A percentile compares a stretch with the other conserved stretches of the same genome.
These are phyloP conservation scores for Pythium aquatile DNA, from an alignment of 352 stramenopile genomes.

Conservation along the genomic window DNA sequence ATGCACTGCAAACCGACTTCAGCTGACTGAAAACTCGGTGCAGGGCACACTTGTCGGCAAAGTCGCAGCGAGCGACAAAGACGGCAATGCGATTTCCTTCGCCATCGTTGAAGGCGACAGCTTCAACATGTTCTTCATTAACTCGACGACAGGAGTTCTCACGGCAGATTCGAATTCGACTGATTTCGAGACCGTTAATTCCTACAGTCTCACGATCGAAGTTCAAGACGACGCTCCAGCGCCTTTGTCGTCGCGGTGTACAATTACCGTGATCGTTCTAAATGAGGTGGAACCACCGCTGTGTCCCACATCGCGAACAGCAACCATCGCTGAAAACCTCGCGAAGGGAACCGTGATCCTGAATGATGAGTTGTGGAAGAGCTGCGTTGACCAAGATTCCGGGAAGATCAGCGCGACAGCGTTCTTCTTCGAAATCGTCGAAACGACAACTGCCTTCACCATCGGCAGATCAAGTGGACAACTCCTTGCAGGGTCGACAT, in stretches of 20 bases:
- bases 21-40: slow-evolving; percentile 49
- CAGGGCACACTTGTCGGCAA: slow-evolving; percentile 29
- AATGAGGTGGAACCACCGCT: slow-evolving; percentile 43
- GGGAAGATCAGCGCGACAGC: slow-evolving; percentile 16
- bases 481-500: slow-evolving; percentile 4
- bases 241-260: slow-evolving; percentile 35
- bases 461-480: slow-evolving; percentile 29
- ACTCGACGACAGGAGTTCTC: slow-evolving; percentile 40
- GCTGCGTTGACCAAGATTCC: slow-evolving; percentile 47
- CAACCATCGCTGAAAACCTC: slow-evolving; percentile 26
- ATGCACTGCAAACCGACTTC: slow-evolving; percentile 26
- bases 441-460: slow-evolving; percentile 18
- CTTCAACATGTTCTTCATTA: slow-evolving; percentile 48
- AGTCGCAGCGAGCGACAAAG: slow-evolving; percentile 33
- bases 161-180: slow-evolving; percentile 38
- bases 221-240: slow-evolving; percentile 46
- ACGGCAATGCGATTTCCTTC: slow-evolving; percentile 39
- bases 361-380: slow-evolving; percentile 34
- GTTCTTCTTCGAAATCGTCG: slow-evolving; percentile 44
- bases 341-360: slow-evolving; percentile 29
- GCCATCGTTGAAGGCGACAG: slow-evolving; percentile 36
- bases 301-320: slow-evolving; percentile 4
- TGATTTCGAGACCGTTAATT: slow-evolving; percentile 41
- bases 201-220: slow-evolving; percentile 38
- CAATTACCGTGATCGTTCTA: slow-evolving; percentile 34